Conservation (phyloP, 495 filamentous ascomycete species). For the Penicillium cinerascens region DNA sequence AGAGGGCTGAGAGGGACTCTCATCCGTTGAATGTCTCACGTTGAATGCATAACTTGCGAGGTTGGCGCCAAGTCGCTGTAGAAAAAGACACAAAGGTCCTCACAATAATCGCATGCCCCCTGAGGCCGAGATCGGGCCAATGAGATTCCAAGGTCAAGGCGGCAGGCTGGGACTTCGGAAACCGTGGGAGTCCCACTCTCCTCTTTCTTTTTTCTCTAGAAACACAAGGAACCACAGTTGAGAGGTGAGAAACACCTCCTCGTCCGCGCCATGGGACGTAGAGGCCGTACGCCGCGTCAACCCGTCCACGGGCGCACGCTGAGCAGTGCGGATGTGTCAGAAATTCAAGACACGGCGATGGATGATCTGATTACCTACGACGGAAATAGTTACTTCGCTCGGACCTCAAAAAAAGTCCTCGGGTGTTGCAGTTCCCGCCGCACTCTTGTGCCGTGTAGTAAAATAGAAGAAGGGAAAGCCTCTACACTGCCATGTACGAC, state of each 20-base stretch:
- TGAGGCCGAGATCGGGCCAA: slow-evolving; percentile 19
- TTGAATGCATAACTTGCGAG: neutral
- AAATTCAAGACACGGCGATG: slow-evolving; percentile 8
- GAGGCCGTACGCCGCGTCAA: slow-evolving; percentile 5
- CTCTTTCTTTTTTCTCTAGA: neutral
- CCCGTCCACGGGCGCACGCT: no score
- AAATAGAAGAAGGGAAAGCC: no score
- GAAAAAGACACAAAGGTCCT: neutral
- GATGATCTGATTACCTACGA: slow-evolving; percentile 17
- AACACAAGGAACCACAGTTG: neutral
- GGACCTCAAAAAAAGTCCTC: neutral
- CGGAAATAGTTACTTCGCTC: slow-evolving; percentile 3
- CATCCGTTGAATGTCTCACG: neutral
- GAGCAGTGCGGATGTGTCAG: slow-evolving; percentile 14
- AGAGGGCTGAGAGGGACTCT: neutral
- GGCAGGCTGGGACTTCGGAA: no score
- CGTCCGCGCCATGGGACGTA: no score
- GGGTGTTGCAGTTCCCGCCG: neutral
- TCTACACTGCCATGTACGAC: neutral
- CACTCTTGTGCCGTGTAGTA: neutral
- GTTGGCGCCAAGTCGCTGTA: neutral
- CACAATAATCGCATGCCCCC: slow-evolving; percentile 5
- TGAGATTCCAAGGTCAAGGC: no score
- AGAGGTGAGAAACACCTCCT: neutral
- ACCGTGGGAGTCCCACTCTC: slow-evolving; percentile 6